Conservation (phyloP, 2,329 filamentous ascomycete species). For the Rugonectria rugulosa region DNA sequence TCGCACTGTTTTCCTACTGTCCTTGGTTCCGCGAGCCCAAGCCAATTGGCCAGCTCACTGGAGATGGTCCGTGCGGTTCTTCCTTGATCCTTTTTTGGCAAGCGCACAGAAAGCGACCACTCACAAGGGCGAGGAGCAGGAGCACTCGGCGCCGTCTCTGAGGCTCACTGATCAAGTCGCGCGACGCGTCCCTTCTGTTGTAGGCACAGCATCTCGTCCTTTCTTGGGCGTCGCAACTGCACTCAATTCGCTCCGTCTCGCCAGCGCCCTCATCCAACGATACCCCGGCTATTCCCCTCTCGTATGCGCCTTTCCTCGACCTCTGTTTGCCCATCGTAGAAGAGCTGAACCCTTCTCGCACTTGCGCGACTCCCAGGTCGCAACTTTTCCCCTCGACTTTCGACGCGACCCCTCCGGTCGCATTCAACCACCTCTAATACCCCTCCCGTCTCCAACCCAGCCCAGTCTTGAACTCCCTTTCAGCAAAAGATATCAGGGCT, state of each 20-base stretch:
- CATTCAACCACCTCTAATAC: conserved; percentile 32
- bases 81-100: conserved; percentile 2
- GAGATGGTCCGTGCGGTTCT: neutral
- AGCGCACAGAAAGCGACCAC: neutral
- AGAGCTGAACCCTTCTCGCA: conserved; percentile 1
- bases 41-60: too few relatives aligned
- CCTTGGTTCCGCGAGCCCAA: too few relatives aligned
- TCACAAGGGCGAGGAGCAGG: conserved; percentile 7
- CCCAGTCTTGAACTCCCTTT: conserved; percentile 14
- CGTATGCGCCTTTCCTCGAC: conserved; percentile 9
- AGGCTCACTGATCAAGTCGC: conserved; percentile 26
- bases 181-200: conserved; percentile 38
- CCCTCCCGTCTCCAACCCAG: conserved; percentile 23
- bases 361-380: conserved; percentile 30
- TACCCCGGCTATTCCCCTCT: conserved; percentile 6
- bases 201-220: conserved; percentile 21
- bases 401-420: conserved; percentile 34
- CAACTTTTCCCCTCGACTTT: conserved; percentile 27
- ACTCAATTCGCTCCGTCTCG: conserved; percentile 9
- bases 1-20: too few relatives aligned
- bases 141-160: conserved; percentile 5
- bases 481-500: conserved; percentile 20
- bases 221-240: conserved; percentile 29
- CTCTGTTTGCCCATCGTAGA: conserved; percentile 12
- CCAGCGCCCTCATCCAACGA: conserved; percentile 10